Conservation (phyloP, 257 asterid species). For the Nicotiana benthamiana region DNA sequence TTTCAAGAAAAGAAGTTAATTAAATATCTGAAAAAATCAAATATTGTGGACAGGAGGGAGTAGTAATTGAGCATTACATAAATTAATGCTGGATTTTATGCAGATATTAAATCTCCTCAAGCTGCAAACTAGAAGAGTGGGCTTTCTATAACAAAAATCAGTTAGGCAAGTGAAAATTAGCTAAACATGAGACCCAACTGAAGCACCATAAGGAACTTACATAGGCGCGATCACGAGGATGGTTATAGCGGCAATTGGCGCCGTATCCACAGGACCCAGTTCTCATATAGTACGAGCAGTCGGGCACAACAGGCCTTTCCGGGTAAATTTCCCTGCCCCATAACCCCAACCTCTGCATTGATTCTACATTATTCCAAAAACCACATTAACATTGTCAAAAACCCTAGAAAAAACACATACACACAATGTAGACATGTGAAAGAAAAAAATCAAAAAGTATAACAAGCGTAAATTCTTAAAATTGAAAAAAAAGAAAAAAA, state of each 20-base stretch:
- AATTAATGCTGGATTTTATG: too few relatives aligned
- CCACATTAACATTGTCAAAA: not conserved
- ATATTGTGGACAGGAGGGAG: too few relatives aligned
- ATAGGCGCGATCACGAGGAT: constrained; percentile 62
- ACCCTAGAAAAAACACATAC: constrained; percentile 20
- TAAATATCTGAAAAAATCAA: too few relatives aligned
- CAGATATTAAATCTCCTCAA: too few relatives aligned
- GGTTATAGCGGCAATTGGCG: constrained; percentile 75
- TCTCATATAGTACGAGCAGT: constrained; percentile 65
- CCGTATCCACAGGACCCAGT: constrained; percentile 85
- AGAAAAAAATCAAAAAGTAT: not conserved
- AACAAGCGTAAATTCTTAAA: constrained; percentile 4
- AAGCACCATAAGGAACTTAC: constrained; percentile 28
- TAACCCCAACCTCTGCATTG: constrained; percentile 45
- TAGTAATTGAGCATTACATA: too few relatives aligned
- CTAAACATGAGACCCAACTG: not conserved
- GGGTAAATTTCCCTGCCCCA: constrained; percentile 61
- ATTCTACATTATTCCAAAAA: constrained; percentile 35
- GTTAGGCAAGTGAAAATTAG: not conserved
- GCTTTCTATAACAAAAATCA: not conserved
- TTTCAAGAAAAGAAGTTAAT: too few relatives aligned
- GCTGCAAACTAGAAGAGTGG: not conserved
- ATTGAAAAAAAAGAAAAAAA: not conserved
- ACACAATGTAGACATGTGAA: constrained; percentile 12
- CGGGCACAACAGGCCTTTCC: constrained; percentile 63